Percentiles rank a stretch among this genome's conserved stretches.
phyloP scores from a whole-genome alignment of 2,329 filamentous ascomycete species.

The Talaromyces atroroseus region DNA sequence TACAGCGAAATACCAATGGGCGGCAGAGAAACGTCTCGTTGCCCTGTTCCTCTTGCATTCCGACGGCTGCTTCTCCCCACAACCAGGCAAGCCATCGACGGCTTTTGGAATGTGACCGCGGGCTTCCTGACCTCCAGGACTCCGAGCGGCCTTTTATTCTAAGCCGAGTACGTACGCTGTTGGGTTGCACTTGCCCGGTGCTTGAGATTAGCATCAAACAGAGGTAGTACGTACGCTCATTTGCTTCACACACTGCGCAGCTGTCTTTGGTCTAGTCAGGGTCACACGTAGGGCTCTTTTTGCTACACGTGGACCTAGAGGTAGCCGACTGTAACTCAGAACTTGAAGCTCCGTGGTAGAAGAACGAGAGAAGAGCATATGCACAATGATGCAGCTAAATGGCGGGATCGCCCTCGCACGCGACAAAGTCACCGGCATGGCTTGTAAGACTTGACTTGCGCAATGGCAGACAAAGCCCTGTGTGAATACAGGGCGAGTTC shows the following conservation, averaged over 20 bases:
- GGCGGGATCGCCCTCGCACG: neutral
- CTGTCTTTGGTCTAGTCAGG: neutral
- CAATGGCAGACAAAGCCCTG: neutral
- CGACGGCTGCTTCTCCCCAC: constrained; percentile 7
- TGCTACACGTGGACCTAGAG: neutral
- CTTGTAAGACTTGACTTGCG: neutral
- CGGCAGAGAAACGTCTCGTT: constrained; percentile 2
- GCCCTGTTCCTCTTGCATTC: constrained; percentile 10
- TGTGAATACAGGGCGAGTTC: neutral
- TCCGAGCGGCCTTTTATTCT: neutral
- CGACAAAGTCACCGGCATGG: neutral
- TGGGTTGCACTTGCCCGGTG: neutral
- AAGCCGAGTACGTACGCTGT: neutral
- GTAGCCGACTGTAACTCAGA: constrained; percentile 6
- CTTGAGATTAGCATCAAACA: neutral
- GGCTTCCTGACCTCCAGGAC: neutral
- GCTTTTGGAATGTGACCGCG: constrained; percentile 12
- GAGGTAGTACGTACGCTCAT: neutral
- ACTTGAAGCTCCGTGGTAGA: neutral
- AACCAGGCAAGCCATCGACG: constrained; percentile 4
- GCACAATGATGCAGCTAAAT: neutral
- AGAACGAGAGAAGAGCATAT: neutral
- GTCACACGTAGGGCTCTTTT: constrained; percentile 5
- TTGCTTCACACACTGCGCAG: neutral
- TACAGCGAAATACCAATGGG: neutral